Evolutionary conservation across 495 filamentous ascomycete genomes (phyloP), one percentile per base, ranked within the genome.

Genomic region (Neurospora sp.): DNA sequence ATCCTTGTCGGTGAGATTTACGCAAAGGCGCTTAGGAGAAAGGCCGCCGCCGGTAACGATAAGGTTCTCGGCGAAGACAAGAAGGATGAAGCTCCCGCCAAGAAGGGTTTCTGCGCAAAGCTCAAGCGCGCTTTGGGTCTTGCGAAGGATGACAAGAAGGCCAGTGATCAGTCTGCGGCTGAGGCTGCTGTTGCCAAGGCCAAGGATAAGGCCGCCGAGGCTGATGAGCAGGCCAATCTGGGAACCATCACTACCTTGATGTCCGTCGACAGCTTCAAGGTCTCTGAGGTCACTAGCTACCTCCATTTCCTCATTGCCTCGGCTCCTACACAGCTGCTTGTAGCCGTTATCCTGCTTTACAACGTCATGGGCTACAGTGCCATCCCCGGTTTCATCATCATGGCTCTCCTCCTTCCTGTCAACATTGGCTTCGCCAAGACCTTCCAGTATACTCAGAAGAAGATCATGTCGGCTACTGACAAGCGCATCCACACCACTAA

Each of bases 221-320:
- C 85, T 3, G 88, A 91, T 40, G 89, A 91, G 47, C 92, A 96
- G 81, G 96, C 92, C 22, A 97, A 97, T 75, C 85, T 94, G 71
- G 96, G 96, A 72, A 96, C 94, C 31, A 97, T 99, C 79, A 98
- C 98, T 83, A 99, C 98, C 79, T 82, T 99, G 74, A 99, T 99
- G 96, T 89, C 96, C 10, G 96, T 99, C 71, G 96, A 99, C 85
- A 97, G 96, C 40, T 98, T 98, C 88, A 99, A 99, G 82, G 92
- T 98, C 69, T 93, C 93, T 71, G 94, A 98, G 80, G 90, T 96
- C 69, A 92, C 92, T 69, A 92, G 94, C 0, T 99, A 98, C 78
- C 81, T 97, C 65, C 94, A 98, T 79, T 97, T 94, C 80, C 82
- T 98, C 68, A 92, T 92, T 86, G 94, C 92, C 0, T 90, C 90